These are phyloP conservation scores for Omphalea diandra DNA, from an alignment of 441 rosid genomes.

Conservation along the genomic window DNA sequence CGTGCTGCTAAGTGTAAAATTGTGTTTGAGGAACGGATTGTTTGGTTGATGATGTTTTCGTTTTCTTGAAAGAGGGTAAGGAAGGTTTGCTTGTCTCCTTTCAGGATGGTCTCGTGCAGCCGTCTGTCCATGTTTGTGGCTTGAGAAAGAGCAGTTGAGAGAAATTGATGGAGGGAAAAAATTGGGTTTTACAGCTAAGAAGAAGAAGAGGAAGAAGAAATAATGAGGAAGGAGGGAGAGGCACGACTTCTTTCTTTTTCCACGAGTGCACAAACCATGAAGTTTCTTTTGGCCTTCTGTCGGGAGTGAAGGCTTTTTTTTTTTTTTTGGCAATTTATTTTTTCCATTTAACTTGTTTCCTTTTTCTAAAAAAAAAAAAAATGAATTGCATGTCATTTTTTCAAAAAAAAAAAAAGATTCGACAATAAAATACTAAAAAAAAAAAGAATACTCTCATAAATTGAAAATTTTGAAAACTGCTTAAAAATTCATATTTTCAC, in stretches of 20 bases:
- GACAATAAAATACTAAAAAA: no score
- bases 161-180: neutral
- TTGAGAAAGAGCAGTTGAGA: neutral
- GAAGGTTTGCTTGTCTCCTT: conserved; percentile 29
- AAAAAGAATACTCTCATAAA: no score
- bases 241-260: neutral
- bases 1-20: conserved; percentile 40
- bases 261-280: neutral
- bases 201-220: neutral
- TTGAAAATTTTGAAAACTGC: no score
- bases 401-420: no score
- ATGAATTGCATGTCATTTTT: no score
- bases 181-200: neutral
- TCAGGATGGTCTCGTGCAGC: conserved; percentile 26
- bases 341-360: no score
- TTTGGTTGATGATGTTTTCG: conserved; percentile 15
- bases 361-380: no score
- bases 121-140: conserved; percentile 26
- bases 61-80: conserved; percentile 24
- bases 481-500: no score
- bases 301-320: no score
- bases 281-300: no score
- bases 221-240: neutral
- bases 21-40: conserved; percentile 22
- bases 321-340: no score